Conservation (phyloP, 2,329 filamentous ascomycete genomes). For the Exophiala aquamarina region DNA sequence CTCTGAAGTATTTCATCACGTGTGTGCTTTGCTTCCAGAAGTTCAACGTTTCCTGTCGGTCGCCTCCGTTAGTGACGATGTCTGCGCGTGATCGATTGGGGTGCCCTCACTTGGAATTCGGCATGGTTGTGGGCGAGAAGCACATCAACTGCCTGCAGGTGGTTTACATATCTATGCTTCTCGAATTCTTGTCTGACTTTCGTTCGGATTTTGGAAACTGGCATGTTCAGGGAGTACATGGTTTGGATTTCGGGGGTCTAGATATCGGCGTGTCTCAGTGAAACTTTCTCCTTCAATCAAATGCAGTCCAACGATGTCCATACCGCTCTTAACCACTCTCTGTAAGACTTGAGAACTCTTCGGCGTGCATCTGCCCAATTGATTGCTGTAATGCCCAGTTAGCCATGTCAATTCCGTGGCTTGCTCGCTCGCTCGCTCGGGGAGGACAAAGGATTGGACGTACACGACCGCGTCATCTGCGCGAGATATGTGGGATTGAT, state of each 20-base stretch:
- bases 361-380: constrained; percentile 87
- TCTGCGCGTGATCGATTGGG: neutral
- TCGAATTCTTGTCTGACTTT: constrained; percentile 97
- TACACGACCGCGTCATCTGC: constrained; percentile 75
- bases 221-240: constrained; percentile 93
- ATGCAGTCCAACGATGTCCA: constrained; percentile 37
- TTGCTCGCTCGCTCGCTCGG: too few species aligned
- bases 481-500: constrained; percentile 93
- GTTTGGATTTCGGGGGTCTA: constrained; percentile 95
- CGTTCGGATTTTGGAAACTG: constrained; percentile 82
- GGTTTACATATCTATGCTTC: constrained; percentile 87
- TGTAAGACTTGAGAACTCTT: constrained; percentile 84
- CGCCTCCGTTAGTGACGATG: constrained; percentile 3
- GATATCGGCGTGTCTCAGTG: neutral
- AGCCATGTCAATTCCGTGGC: neutral
- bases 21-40: constrained; percentile 98
- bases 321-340: constrained; percentile 96
- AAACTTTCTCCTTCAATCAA: constrained; percentile 9
- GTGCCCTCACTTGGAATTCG: constrained; percentile 77
- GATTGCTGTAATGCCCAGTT: constrained; percentile 58
- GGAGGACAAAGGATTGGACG: constrained; percentile 36
- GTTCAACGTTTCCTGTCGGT: constrained; percentile 86
- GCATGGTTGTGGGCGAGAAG: constrained; percentile 86
- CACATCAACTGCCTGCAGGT: constrained; percentile 84
- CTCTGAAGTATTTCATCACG: constrained; percentile 94